Base-by-base conservation (phyloP, 2,329 filamentous ascomycete genomes). In the Fusarium scirpi region DNA sequence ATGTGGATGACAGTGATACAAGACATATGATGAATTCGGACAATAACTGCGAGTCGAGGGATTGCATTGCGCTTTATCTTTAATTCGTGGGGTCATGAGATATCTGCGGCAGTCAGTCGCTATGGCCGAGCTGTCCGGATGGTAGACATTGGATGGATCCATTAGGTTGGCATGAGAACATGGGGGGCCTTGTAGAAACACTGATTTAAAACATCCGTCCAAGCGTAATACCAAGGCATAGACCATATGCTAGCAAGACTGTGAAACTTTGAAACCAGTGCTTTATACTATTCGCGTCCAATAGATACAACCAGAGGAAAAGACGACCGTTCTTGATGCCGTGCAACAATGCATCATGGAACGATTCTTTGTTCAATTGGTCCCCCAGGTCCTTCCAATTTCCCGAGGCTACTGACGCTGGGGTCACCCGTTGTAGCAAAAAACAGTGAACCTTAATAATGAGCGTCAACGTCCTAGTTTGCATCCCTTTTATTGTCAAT, bases 171-270 rank as follows among this genome's bases (percentile, higher is more conserved):
- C 49, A 52, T 70, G 27, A 63, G 47, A 65, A 62, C 59, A 67
- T 69, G 67, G 67, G 67, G 67, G 40, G 34, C 49, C 49, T 52
- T 65, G 41, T 16, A 65, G 67, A 71, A 70, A 70, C 67, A 57
- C 64, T 68, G 63, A 57, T 60, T 49, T 41, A 67, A 70, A 70
- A 62, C 68, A 63, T 38, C 22, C 47, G 32, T 27, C 61, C 38
- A 57, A 57, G 65, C 54, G 51, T 57, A 45, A 44, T 46, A 69
- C n/a, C 38, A 47, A 58, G 30, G 68, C 58, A 65, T 55, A 24
- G 62, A 53, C 41, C 30, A 51, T 30, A 38, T 52, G 49, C 32
- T 41, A 53, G 41, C 22, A 38, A 29, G 65, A 43, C 64, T 60
- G 54, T 58, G 41, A 59, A 71, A 46, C 51, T 56, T 65, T 43